These are phyloP conservation scores for Herpetomonas samuelpessoai DNA, from an alignment of 208 protist species.

Conservation along the genomic window DNA sequence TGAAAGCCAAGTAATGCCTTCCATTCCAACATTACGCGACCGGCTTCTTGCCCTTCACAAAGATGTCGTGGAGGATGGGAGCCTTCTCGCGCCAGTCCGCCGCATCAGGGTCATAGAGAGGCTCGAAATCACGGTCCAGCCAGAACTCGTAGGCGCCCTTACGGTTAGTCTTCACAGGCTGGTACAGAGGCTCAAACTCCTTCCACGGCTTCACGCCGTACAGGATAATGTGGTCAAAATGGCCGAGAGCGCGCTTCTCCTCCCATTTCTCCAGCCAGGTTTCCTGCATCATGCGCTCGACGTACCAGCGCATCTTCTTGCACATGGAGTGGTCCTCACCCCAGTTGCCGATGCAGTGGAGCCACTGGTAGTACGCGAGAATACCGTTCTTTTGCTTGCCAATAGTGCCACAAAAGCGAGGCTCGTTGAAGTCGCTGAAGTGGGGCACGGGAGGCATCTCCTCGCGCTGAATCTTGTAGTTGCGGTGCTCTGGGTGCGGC, in stretches of 20 bases:
- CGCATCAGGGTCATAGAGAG: slow-evolving; percentile 74
- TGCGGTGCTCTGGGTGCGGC: slow-evolving; percentile 81
- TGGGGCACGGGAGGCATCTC: slow-evolving; percentile 74
- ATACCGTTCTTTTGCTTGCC: slow-evolving; percentile 90
- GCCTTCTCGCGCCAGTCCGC: slow-evolving; percentile 82
- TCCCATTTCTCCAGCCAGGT: slow-evolving; percentile 88
- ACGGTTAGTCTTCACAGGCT: slow-evolving; percentile 88
- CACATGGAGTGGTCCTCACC: slow-evolving; percentile 91
- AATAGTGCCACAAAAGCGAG: slow-evolving; percentile 55
- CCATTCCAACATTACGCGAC: too few species aligned
- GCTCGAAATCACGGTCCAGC: slow-evolving; percentile 83
- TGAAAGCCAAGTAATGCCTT: too few species aligned
- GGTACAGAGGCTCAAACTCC: slow-evolving; percentile 88
- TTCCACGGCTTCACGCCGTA: slow-evolving; percentile 89
- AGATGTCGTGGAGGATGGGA: slow-evolving; percentile 87
- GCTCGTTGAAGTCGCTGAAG: slow-evolving; percentile 88
- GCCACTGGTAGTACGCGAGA: slow-evolving; percentile 89
- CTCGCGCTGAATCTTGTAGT: slow-evolving; percentile 85
- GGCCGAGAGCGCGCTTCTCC: slow-evolving; percentile 83
- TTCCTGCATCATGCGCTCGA: slow-evolving; percentile 90
- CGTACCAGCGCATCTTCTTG: slow-evolving; percentile 91
- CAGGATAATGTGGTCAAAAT: slow-evolving; percentile 86
- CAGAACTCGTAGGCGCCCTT: slow-evolving; percentile 91
- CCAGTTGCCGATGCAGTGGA: slow-evolving; percentile 92
- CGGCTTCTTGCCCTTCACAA: slow-evolving; percentile 87